A percentile compares a stretch with the other conserved stretches of the same genome.
Conservation (phyloP, 495 filamentous ascomycete genomes). For the Penicillium goetzii region DNA sequence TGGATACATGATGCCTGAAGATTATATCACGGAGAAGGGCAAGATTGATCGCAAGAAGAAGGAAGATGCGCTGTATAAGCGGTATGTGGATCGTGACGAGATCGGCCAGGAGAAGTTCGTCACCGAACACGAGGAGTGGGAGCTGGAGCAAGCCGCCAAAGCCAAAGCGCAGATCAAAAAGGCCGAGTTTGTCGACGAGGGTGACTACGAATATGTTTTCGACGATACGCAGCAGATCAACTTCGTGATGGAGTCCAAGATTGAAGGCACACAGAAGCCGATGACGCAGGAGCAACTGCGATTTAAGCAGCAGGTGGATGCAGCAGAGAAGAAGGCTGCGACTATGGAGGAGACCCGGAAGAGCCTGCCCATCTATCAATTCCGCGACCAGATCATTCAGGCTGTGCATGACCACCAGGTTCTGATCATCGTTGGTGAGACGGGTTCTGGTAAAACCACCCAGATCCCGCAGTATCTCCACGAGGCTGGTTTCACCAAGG, state of each 20-base stretch:
- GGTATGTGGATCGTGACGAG: conserved; percentile 88
- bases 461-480: conserved; percentile 89
- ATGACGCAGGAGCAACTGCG: conserved; percentile 78
- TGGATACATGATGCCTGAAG: conserved; percentile 92
- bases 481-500: conserved; percentile 83
- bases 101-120: conserved; percentile 86
- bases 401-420: conserved; percentile 79
- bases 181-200: conserved; percentile 75
- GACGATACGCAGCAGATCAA: conserved; percentile 88
- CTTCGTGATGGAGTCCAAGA: conserved; percentile 75
- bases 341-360: conserved; percentile 92
- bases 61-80: conserved; percentile 85
- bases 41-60: conserved; percentile 90
- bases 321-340: conserved; percentile 80
- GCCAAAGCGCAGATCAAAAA: conserved; percentile 84
- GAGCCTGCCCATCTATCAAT: conserved; percentile 87
- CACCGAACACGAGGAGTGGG: conserved; percentile 97
- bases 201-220: conserved; percentile 92
- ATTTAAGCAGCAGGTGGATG: conserved; percentile 78
- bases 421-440: conserved; percentile 85
- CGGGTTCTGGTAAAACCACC: conserved; percentile 86
- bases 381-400: conserved; percentile 74
- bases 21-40: conserved; percentile 91
- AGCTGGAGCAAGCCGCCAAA: conserved; percentile 85
- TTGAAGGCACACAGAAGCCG: conserved; percentile 67